These are phyloP conservation scores for Scenedesmus sp. DNA, from an alignment of 163 green algal species.

Conservation along the genomic window DNA sequence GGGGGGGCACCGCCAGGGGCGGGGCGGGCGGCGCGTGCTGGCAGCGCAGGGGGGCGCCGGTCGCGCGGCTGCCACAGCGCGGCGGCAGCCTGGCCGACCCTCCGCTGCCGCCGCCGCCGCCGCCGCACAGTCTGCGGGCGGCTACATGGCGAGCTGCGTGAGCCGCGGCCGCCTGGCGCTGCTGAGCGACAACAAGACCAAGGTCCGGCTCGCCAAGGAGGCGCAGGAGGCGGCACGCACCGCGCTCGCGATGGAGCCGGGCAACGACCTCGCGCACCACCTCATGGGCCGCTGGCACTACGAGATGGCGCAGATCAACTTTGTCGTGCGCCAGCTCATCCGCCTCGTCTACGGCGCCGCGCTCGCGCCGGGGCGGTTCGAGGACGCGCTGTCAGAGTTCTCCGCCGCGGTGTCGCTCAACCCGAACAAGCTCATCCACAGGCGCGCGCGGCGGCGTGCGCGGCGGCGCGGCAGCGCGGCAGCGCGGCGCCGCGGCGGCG, in stretches of 20 bases:
- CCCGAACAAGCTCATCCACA: conserved; percentile 71
- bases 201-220: conserved; percentile 59
- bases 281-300: conserved; percentile 84
- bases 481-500: no score
- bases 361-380: conserved; percentile 64
- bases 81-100: not conserved
- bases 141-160: conserved; percentile 62
- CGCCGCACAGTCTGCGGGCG: conserved; percentile 34
- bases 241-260: conserved; percentile 64
- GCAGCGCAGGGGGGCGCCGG: not conserved
- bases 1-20: no score
- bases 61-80: not conserved
- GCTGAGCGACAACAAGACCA: conserved; percentile 61
- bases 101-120: no score
- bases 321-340: conserved; percentile 72
- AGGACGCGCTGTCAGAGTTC: conserved; percentile 69
- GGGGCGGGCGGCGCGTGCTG: not conserved
- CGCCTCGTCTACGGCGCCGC: conserved; percentile 70
- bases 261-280: conserved; percentile 84
- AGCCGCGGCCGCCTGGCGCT: conserved; percentile 62
- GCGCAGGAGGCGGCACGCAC: conserved; percentile 57
- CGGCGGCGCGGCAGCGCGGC: not conserved
- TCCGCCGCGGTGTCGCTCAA: conserved; percentile 59
- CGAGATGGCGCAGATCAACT: conserved; percentile 83
- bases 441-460: not conserved